These are phyloP conservation scores for Aspergillus taichungensis DNA, from an alignment of 495 filamentous ascomycete species.

Conservation along the genomic window DNA sequence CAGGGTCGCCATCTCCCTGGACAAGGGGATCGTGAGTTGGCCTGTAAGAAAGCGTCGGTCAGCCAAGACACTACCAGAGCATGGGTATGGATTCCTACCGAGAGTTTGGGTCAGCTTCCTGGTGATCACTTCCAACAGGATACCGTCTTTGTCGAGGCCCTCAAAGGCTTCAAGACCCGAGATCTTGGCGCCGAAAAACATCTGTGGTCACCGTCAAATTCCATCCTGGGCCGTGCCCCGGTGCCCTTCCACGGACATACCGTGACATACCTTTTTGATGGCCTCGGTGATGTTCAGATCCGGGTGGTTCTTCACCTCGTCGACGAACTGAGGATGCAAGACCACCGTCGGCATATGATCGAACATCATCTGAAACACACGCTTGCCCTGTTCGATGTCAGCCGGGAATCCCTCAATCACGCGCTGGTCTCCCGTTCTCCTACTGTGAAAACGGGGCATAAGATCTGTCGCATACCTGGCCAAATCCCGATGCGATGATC, in stretches of 20 bases:
- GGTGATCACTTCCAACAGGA: slow-evolving; percentile 32
- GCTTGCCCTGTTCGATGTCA: slow-evolving; percentile 13
- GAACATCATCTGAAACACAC: slow-evolving; percentile 34
- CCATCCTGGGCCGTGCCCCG: too few species aligned
- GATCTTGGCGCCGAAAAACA: slow-evolving; percentile 32
- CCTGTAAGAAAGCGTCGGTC: slow-evolving; percentile 5
- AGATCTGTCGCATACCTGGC: slow-evolving; percentile 12
- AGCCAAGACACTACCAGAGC: neutral
- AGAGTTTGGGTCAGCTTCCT: slow-evolving; percentile 42
- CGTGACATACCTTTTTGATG: slow-evolving; percentile 28
- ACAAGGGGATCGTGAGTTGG: slow-evolving; percentile 30
- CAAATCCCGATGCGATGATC: slow-evolving; percentile 22
- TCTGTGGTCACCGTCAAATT: slow-evolving; percentile 14
- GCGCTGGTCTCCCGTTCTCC: too few species aligned
- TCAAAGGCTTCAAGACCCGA: slow-evolving; percentile 40
- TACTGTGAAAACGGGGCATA: neutral
- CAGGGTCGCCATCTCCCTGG: slow-evolving; percentile 31
- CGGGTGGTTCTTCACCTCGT: slow-evolving; percentile 41
- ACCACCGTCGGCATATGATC: slow-evolving; percentile 27
- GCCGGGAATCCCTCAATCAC: too few species aligned
- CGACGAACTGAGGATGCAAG: slow-evolving; percentile 38
- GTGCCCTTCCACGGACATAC: slow-evolving; percentile 2
- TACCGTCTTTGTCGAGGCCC: slow-evolving; percentile 17
- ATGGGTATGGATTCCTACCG: slow-evolving; percentile 10
- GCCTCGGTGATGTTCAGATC: slow-evolving; percentile 30